Base-by-base conservation (phyloP, 2,329 filamentous ascomycete genomes). In the Hymenoscyphus albidus region DNA sequence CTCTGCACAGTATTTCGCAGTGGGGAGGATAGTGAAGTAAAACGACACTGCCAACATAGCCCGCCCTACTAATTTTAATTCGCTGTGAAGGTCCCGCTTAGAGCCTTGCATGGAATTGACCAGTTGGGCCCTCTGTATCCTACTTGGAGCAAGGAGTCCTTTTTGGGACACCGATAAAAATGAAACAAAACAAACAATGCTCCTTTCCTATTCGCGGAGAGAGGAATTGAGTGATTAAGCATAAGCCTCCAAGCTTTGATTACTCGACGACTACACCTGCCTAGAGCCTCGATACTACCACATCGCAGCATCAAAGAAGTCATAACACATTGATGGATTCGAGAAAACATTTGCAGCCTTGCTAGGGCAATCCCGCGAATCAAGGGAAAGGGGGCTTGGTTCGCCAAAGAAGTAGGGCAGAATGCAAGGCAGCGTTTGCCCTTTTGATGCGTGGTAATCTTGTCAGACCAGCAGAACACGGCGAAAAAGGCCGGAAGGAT, bases 101-200 rank as follows among this genome's bases (percentile, higher is more conserved):
- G 61, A 65, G 60, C 60, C 60, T 27, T 56, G 51, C 62, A 62
- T 59, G 59, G 32, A 59, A 42, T 58, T 27, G 48, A 22, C 18
- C 48, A 54, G 1, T 54, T 54, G 18, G 48, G 22, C 18, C 18
- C 13, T 18, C 22, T 39, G 40, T n/a, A 38, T 62, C 42, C 32
- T 27, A 31, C 55, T 59, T 59, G 35, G 5, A 61, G 59, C 48
- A 54, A 13, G 48, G 18, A 54, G 48, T 54, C 48, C 9, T 27
- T 14, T 56, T 55, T 35, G 14, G 44, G 32, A 22, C 56, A 58
- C 56, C 56, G 56, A 58, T 7, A 13, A 18, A 54, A 54, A 22
- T 18, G 22, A 54, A 54, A 54, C 48, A 54, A 54, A 54, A 54
- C 18, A 54, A 54, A 54, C 7, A 54, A 54, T 27, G 22, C n/a